Base-by-base conservation (phyloP, 768 basidiomycete species). In the Phlegmacium glaucopus region DNA sequence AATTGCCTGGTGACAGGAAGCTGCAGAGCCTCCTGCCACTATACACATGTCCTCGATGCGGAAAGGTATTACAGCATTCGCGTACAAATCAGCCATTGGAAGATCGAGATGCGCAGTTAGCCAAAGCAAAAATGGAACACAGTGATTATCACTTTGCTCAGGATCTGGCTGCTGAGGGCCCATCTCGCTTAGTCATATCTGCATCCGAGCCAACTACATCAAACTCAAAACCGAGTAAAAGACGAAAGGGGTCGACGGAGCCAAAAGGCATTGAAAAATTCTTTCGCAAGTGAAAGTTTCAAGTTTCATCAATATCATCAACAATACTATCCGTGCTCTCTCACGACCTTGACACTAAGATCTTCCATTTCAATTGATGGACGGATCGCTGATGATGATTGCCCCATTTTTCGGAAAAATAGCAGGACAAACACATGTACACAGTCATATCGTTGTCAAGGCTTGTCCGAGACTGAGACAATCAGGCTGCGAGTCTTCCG, bases 141-240 rank as follows among this genome's bases (percentile, higher is more conserved):
- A 76, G 80, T 29, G 94, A 96, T 66, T 96, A 82, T 63, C 94
- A 97, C 64, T 82, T 92, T 55, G 94, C 94, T 1, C 75, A 83
- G 57, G 86, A 90, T 46, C 61, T 97, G 42, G 77, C 84, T 16
- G 75, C 75, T 18, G 69, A 73, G 44, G 62, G 60, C 39, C 58
- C 54, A 28, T 52, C 48, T 30, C 53, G 52, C 32, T 38, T 48
- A 5, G 34, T 39, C 15, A 55, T 56, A 13, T 47, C 55, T 18
- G 45, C 46, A 11, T 50, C 51, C 39, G 42, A 51, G 39, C 42
- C 56, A 55, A 44, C 47, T 52, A 44, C 48, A 39, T 42, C 49
- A n/a, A n/a, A n/a, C n/a, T n/a, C n/a, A 44, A 56, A 56, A 30
- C 35, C 55, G 38, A 66, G 62, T 50, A 70, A 69, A 53, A 63